These are phyloP conservation scores for Colletotrichum brevisporum DNA, from an alignment of 2,329 filamentous ascomycete species.

Conservation along the genomic window DNA sequence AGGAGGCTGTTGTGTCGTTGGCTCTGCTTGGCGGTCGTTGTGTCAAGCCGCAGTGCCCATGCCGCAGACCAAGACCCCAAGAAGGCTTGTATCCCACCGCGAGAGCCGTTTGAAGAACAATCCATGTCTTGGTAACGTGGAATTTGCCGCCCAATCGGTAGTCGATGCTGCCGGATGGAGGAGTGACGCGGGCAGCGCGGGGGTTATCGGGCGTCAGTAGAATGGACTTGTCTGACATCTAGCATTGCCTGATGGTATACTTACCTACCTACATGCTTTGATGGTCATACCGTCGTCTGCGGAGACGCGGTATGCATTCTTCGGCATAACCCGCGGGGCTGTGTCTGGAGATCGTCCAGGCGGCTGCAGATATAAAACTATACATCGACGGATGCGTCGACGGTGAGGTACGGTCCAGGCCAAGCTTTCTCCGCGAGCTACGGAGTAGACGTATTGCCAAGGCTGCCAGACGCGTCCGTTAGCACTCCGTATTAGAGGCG, in stretches of 20 bases:
- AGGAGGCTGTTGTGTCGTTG: conserved; percentile 5
- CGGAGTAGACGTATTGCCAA: background rate
- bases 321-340: conserved; percentile 22
- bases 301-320: conserved; percentile 9
- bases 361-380: background rate
- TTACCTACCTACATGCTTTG: background rate
- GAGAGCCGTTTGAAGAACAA: background rate
- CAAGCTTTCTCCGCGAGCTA: background rate
- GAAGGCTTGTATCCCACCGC: too few relatives aligned
- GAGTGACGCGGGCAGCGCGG: background rate
- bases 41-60: too few relatives aligned
- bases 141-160: background rate
- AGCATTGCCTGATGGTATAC: background rate
- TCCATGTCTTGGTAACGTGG: background rate
- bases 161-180: background rate
- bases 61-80: too few relatives aligned
- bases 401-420: background rate
- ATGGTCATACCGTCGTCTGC: background rate
- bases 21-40: background rate
- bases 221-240: background rate
- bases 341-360: conserved; percentile 18
- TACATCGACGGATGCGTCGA: conserved; percentile 16
- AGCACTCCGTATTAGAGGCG: background rate
- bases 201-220: background rate
- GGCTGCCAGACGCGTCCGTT: background rate